Evolutionary conservation across 768 basidiomycete species (phyloP).

Genomic region (Calvatia gigantea): DNA sequence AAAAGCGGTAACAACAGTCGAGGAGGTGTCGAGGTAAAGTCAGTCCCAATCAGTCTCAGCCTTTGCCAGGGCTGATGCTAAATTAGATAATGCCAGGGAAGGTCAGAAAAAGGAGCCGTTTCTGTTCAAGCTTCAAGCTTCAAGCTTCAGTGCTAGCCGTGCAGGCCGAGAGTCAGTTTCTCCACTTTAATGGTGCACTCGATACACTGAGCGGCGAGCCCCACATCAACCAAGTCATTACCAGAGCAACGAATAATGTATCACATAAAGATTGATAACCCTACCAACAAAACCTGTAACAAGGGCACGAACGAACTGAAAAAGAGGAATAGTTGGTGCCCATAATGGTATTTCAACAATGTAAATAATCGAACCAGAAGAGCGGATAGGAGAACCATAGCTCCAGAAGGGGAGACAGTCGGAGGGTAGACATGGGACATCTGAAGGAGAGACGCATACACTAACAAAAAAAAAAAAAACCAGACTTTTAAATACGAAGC

Average conservation of each 20-base stretch:
- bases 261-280: slow-evolving; percentile 11
- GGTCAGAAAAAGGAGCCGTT: not conserved
- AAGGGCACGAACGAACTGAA: slow-evolving; percentile 1
- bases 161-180: no score
- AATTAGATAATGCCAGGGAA: slow-evolving; percentile 1
- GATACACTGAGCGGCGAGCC: no score
- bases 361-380: not conserved
- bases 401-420: slow-evolving; percentile 1
- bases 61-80: not conserved
- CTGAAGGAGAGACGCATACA: not conserved
- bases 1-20: not conserved
- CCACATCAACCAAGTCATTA: no score
- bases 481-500: not conserved
- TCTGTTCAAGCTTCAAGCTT: no score
- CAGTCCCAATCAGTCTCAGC: not conserved
- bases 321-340: not conserved
- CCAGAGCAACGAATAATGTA: not conserved
- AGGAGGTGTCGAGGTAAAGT: not conserved
- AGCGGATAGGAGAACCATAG: slow-evolving; percentile 9
- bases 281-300: slow-evolving; percentile 7
- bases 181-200: no score
- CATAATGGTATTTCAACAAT: not conserved
- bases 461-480: slow-evolving; percentile 1
- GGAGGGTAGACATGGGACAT: not conserved
- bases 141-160: no score